phyloP scores from a whole-genome alignment of 768 basidiomycete genomes.

The Naganishia kalamii region DNA sequence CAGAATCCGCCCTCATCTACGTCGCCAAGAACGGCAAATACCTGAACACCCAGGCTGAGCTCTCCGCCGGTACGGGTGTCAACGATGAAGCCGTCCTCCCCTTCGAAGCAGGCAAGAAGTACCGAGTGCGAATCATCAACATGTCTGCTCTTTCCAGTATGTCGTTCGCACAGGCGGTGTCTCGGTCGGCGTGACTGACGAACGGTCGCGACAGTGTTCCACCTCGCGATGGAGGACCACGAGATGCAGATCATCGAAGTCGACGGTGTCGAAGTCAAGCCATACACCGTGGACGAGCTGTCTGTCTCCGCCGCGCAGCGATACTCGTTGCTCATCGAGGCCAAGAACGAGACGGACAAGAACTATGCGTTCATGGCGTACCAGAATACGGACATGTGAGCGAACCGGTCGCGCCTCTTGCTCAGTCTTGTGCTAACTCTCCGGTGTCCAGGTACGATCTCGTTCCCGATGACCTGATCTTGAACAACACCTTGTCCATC shows the following conservation, averaged over 20 bases:
- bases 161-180: slow-evolving; percentile 11
- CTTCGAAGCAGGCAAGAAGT: slow-evolving; percentile 81
- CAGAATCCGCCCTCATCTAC: slow-evolving; percentile 74
- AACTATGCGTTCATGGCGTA: slow-evolving; percentile 67
- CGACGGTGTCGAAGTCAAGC: slow-evolving; percentile 59
- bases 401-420: not conserved
- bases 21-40: slow-evolving; percentile 70
- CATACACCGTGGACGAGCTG: slow-evolving; percentile 64
- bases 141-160: slow-evolving; percentile 52
- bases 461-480: slow-evolving; percentile 63
- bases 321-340: slow-evolving; percentile 85
- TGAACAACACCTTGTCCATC: slow-evolving; percentile 78
- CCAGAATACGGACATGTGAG: slow-evolving; percentile 68
- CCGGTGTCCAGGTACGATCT: slow-evolving; percentile 68
- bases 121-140: slow-evolving; percentile 81
- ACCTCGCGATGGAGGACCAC: slow-evolving; percentile 47
- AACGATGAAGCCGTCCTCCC: slow-evolving; percentile 79
- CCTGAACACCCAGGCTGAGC: slow-evolving; percentile 52
- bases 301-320: slow-evolving; percentile 80
- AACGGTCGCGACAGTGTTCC: slow-evolving; percentile 41
- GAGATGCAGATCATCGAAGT: slow-evolving; percentile 49
- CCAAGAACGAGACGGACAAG: slow-evolving; percentile 70
- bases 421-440: not conserved
- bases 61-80: slow-evolving; percentile 56
- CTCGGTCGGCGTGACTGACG: not conserved